Base-by-base conservation (phyloP, 1,284 basidiomycete genomes). In the Fomitopsis betulina region DNA sequence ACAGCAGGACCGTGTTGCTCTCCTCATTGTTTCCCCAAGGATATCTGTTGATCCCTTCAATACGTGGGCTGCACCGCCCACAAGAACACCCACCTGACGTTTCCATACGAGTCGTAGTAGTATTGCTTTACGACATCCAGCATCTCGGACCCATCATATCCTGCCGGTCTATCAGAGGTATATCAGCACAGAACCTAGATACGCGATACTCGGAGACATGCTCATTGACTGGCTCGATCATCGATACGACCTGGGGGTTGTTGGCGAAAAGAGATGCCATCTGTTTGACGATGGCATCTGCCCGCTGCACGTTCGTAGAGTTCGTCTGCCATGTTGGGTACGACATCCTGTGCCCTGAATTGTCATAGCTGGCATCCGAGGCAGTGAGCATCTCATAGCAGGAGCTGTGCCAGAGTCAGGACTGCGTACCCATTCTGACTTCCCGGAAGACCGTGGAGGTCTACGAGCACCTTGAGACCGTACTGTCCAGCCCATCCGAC, bases 381-480 rank as follows among this genome's bases (percentile, higher is more conserved):
- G 45, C 12, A 12, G 13, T 50, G 1, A 54, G 53, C 21, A 37
- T 35, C 23, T 35, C n/a, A 45, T 12, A 49, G 42, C 30, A 52
- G 23, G 45, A 47, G 19, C 15, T 12, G 15, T 30, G 40, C 32
- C 53, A 30, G 35, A 47, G 8, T 9, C 13, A 10, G 35, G 3
- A 32, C 54, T 38, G 71, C 77, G 47, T 62, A 87, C 87, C 88
- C 88, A 63, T 91, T 94, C 75, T 95, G 89, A 64, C 86, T 90
- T 21, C 90, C 92, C 0, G 93, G 93, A 21, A 84, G 91, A 54
- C 92, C 91, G 69, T 95, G 93, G 15, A 93, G 76, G 73, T 93
- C 91, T 42, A 94, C 72, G 52, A 96, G 85, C 57, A 97, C 78
- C 70, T 94, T 94, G 58, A 98, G 72, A 5, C 85, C 84, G 66